These are phyloP conservation scores for Mycena belliarum DNA, from an alignment of 768 basidiomycete species.

Conservation along the genomic window DNA sequence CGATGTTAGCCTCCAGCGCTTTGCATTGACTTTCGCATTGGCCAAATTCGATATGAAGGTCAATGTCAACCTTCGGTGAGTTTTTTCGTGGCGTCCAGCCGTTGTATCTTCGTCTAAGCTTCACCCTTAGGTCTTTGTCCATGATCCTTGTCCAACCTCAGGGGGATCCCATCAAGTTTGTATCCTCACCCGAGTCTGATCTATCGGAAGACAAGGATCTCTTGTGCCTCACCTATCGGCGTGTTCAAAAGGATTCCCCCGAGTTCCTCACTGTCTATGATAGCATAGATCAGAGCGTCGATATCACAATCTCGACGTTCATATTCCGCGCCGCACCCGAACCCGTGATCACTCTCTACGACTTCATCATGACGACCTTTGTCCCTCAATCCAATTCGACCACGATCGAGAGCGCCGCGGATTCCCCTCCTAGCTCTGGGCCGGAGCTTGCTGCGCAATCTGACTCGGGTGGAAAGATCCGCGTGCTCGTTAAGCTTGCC, in stretches of 20 bases:
- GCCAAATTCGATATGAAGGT: conserved; percentile 88
- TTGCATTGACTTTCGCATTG: conserved; percentile 71
- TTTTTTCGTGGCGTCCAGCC: neutral
- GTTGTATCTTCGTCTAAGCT: conserved; percentile 6
- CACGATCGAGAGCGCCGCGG: conserved; percentile 1
- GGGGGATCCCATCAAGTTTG: conserved; percentile 56
- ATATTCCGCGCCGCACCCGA: conserved; percentile 87
- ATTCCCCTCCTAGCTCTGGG: conserved; percentile 11
- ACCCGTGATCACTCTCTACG: conserved; percentile 87
- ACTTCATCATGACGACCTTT: conserved; percentile 98
- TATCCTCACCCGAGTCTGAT: conserved; percentile 57
- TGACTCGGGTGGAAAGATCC: conserved; percentile 58
- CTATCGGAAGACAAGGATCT: conserved; percentile 58
- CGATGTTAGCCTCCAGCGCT: conserved; percentile 75
- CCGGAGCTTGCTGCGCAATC: conserved; percentile 9
- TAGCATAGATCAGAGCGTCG: conserved; percentile 85
- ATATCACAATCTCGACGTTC: conserved; percentile 87
- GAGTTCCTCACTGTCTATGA: conserved; percentile 80
- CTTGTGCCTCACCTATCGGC: conserved; percentile 73
- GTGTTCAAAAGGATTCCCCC: conserved; percentile 82
- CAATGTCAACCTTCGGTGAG: conserved; percentile 75
- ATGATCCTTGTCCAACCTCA: conserved; percentile 70
- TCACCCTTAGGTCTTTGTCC: conserved; percentile 58
- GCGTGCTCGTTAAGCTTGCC: conserved; percentile 80
- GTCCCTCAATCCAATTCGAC: conserved; percentile 48